These are phyloP conservation scores for Schwanniomyces yamadae DNA, from an alignment of 805 yeast species.

Conservation along the genomic window DNA sequence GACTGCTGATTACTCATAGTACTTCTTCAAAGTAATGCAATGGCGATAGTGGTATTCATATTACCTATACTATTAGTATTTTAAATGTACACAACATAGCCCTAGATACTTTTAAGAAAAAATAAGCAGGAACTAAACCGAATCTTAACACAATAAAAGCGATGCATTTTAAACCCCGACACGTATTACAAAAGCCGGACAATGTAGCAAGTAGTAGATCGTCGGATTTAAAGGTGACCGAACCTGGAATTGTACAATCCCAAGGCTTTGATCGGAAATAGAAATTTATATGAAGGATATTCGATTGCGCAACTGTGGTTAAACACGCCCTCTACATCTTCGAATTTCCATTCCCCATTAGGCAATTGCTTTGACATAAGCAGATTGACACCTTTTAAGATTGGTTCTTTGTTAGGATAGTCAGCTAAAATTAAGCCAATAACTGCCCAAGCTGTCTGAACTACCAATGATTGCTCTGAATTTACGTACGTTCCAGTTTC, in stretches of 20 bases:
- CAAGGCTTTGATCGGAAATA: constrained; percentile 89
- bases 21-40: too few relatives aligned
- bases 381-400: constrained; percentile 61
- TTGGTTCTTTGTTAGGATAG: constrained; percentile 67
- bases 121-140: too few relatives aligned
- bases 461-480: constrained; percentile 62
- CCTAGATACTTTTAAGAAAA: too few relatives aligned
- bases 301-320: constrained; percentile 91
- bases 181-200: too few relatives aligned
- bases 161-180: too few relatives aligned
- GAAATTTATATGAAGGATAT: constrained; percentile 87
- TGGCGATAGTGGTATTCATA: too few relatives aligned
- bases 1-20: too few relatives aligned
- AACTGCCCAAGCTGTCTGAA: constrained; percentile 91
- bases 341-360: constrained; percentile 84
- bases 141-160: too few relatives aligned
- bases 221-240: too few relatives aligned
- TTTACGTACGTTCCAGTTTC: constrained; percentile 78
- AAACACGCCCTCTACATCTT: constrained; percentile 92
- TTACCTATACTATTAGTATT: too few relatives aligned
- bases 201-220: too few relatives aligned
- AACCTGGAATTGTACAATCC: constrained; percentile 57
- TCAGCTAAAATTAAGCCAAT: constrained; percentile 78
- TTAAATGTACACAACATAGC: too few relatives aligned
- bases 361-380: constrained; percentile 63